A percentile compares a stretch with the other conserved stretches of the same genome.
Evolutionary conservation across 331 rosid species (phyloP).

Genomic region (Quercus phellos): DNA sequence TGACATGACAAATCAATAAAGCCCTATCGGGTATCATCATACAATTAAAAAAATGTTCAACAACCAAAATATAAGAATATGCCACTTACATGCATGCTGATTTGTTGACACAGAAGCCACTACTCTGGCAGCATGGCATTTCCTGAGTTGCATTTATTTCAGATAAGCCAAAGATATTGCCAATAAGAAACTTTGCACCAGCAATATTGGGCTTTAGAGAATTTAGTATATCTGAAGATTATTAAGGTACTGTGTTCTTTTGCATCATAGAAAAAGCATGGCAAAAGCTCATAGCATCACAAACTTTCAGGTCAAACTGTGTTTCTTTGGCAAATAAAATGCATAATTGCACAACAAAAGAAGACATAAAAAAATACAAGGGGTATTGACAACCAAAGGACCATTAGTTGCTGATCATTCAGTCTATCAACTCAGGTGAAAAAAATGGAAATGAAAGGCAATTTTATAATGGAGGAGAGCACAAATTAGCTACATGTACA

Average conservation of each 20-base stretch:
- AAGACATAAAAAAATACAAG: background rate
- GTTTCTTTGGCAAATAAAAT: background rate
- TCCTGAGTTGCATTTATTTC: constrained; percentile 27
- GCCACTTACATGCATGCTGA: constrained; percentile 66
- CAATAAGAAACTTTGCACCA: constrained; percentile 42
- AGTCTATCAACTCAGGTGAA: background rate
- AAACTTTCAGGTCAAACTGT: constrained; percentile 4
- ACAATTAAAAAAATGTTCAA: background rate
- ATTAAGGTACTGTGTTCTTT: constrained; percentile 33
- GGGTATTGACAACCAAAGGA: constrained; percentile 2
- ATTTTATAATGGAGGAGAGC: background rate
- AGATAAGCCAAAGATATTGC: constrained; percentile 54
- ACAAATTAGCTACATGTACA: background rate
- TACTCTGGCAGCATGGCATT: constrained; percentile 33
- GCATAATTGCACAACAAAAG: background rate
- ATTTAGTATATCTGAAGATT: constrained; percentile 58
- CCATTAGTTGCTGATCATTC: background rate
- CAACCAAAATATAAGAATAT: constrained; percentile 7
- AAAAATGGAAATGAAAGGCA: background rate
- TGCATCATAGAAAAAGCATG: constrained; percentile 4
- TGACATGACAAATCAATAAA: background rate
- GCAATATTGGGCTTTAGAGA: constrained; percentile 51
- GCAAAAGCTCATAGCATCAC: background rate
- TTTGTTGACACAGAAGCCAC: constrained; percentile 32
- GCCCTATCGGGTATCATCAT: background rate